Evolutionary conservation across 345 rosid species (phyloP), one percentile per base, ranked within the genome.

Genomic region (Salix suchowensis): DNA sequence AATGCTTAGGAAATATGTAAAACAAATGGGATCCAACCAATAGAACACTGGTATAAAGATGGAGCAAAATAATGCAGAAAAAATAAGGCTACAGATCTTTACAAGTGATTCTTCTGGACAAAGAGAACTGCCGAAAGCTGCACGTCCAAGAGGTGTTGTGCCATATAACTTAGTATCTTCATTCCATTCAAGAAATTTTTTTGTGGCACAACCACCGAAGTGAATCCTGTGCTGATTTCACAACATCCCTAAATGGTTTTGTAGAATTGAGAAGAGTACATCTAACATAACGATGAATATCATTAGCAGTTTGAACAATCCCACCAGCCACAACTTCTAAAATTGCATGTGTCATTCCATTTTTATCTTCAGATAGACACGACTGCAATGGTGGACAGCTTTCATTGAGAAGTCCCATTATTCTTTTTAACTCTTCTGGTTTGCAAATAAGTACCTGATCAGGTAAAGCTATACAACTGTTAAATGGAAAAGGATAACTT

Each of bases 281-380:
- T 84, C 93, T 87, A 71, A 95, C 98, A 81, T 93, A 95, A 70
- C 98, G 91, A 83, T 95, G 90, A 81, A 95, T 89, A 81, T 95
- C 98, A 82, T 83, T 82, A 67, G 98, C 92, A 72, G 96, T 88
- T 87, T 93, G 98, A 81, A 95, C 98, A 85, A 95, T 91, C 74
- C 97, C 97, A 84, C 98, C 96, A 74, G 98, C 97, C 83, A 93
- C 98, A 82, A 91, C 98, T 86, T 95, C 98, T 80, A 95, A 86
- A 80, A 95, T 95, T 82, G 98, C 98, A 90, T 95, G 98, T 71
- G 92, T 91, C 98, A 95, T 95, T 85, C 98, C 98, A 82, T 95
- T 95, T 82, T 93, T 93, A 85, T 95, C 98, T 86, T 95, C 97
- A 73, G 98, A 90, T 62, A 95, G 89, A 89, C 98, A 95, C 69